Percentiles rank a stretch among this genome's conserved stretches.
Conservation (phyloP, 331 rosid species). For the Acacia concinna region DNA sequence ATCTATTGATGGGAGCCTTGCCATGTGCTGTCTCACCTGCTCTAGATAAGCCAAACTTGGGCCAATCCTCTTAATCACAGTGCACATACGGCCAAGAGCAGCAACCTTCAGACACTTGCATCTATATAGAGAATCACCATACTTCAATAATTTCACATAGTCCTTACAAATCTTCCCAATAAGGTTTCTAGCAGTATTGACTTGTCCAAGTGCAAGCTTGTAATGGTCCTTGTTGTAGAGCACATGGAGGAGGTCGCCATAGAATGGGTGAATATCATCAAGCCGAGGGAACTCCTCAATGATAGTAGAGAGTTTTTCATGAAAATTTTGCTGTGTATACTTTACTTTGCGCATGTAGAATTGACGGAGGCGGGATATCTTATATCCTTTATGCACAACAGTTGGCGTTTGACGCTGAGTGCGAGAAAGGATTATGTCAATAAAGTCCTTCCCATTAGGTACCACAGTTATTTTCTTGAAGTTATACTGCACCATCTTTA, state of each 20-base stretch:
- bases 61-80: slow-evolving; percentile 76
- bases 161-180: slow-evolving; percentile 75
- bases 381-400: slow-evolving; percentile 67
- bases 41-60: slow-evolving; percentile 88
- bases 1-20: slow-evolving; percentile 87
- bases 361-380: slow-evolving; percentile 56
- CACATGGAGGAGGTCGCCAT: slow-evolving; percentile 61
- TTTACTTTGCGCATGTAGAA: slow-evolving; percentile 70
- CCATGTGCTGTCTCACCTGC: slow-evolving; percentile 88
- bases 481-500: slow-evolving; percentile 47
- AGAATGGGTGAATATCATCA: slow-evolving; percentile 64
- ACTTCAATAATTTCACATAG: slow-evolving; percentile 72
- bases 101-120: slow-evolving; percentile 83
- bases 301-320: slow-evolving; percentile 53
- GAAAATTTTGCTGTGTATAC: slow-evolving; percentile 52
- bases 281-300: slow-evolving; percentile 58
- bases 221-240: slow-evolving; percentile 68
- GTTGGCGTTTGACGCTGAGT: slow-evolving; percentile 73
- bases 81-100: slow-evolving; percentile 94
- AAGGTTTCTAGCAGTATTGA: slow-evolving; percentile 66
- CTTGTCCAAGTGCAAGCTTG: slow-evolving; percentile 70
- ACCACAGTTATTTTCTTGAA: slow-evolving; percentile 69
- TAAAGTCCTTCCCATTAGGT: slow-evolving; percentile 62
- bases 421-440: slow-evolving; percentile 64
- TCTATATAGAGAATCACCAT: slow-evolving; percentile 78